Base-by-base conservation (phyloP, 129 eudicot genomes). In the Deinandra increscens region DNA sequence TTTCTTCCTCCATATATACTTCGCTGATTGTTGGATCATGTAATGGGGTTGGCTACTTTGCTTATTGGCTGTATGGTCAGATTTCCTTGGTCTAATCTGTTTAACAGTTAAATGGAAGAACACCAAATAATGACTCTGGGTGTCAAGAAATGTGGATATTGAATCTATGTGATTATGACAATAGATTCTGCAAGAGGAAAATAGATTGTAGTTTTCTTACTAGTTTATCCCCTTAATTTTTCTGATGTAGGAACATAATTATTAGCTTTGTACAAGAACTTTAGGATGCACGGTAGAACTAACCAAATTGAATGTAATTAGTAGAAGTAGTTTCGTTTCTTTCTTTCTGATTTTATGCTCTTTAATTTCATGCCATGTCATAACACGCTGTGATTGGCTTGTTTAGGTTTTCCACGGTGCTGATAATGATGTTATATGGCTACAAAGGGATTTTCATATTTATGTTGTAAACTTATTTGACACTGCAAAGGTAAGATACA, bases 341-440 rank as follows among this genome's bases (percentile, higher is more conserved):
- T 54, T 11, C 5, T 74, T 44, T 54, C 33, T 36, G 39, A 36
- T 36, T 15, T 64, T 17, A 54, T 50, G 10, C 39, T 0, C 14
- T 41, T 31, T 63, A 34, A 22, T 37, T 60, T 73, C 26, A 72
- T 49, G 34, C 7, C 6, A 6, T 75, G 34, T 59, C 48, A 14
- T 45, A 58, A 75, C 10, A 0, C 19, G 48, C 1, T 22, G 1
- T 29, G 9, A 29, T 59, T 71, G 69, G 60, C 53, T 82, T 70
- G 12, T 81, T 38, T 73, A 92, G 98, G 98, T 93, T 19, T 89
- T 93, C 75, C 98, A 93, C 71, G 98, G 98, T 26, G 89, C 98
- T 64, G 96, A 93, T 80, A 93, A 89, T 77, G 98, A 93, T 83
- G 86, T 93, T 64, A 84, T 86, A 59, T 93, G 98, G 98, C 89